phyloP scores from a whole-genome alignment of 768 basidiomycete species.

The Fomitopsis pulvina region DNA sequence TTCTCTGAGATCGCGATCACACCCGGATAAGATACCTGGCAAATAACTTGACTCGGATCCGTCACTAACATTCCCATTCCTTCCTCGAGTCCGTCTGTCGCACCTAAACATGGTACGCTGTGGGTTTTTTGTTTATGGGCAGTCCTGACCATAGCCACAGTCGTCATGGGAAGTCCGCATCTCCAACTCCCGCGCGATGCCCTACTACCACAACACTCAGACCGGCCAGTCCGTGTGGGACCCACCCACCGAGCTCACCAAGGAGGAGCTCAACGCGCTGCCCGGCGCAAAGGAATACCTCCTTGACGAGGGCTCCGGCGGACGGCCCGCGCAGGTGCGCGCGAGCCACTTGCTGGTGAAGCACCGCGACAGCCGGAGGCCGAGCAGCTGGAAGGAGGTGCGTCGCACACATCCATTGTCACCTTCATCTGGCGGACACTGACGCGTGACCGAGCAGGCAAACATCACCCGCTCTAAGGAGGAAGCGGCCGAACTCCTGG shows the following conservation, averaged over 20 bases:
- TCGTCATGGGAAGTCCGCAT: conserved; percentile 84
- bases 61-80: too few relatives aligned
- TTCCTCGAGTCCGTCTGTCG: too few relatives aligned
- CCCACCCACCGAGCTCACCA: conserved; percentile 51
- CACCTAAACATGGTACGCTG: too few relatives aligned
- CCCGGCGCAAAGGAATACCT: conserved; percentile 59
- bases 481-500: conserved; percentile 80
- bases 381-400: conserved; percentile 84
- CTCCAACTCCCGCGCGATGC: conserved; percentile 67
- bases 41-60: too few relatives aligned
- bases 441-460: conserved; percentile 29
- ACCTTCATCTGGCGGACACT: conserved; percentile 1
- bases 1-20: too few relatives aligned
- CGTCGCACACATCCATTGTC: conserved; percentile 1
- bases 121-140: too few relatives aligned
- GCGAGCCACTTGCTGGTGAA: conserved; percentile 97
- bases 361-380: conserved; percentile 71
- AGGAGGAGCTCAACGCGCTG: conserved; percentile 52
- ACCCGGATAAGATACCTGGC: too few relatives aligned
- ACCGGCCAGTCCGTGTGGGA: conserved; percentile 81
- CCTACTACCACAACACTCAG: conserved; percentile 82
- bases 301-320: conserved; percentile 17
- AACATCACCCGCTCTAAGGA: conserved; percentile 84
- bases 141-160: too few relatives aligned
- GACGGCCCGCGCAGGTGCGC: conserved; percentile 54